These are phyloP conservation scores for Puccinia polysora DNA, from an alignment of 1,284 basidiomycete genomes.

Conservation along the genomic window DNA sequence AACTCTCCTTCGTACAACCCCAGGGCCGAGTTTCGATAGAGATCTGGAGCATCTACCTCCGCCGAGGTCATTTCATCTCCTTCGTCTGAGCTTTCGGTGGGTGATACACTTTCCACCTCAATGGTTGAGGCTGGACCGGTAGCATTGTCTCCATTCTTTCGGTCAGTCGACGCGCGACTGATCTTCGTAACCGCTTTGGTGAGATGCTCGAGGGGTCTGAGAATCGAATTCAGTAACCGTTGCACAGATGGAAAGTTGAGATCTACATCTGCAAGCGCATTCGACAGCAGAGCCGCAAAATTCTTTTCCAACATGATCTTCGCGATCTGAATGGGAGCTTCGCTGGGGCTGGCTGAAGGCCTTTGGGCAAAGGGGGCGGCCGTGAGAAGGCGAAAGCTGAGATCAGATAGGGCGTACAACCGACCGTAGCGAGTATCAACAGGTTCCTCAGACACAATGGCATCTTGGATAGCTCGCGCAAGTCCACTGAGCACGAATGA, in stretches of 20 bases:
- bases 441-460: slow-evolving; percentile 61
- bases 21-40: slow-evolving; percentile 92
- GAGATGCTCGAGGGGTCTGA: slow-evolving; percentile 85
- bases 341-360: slow-evolving; percentile 56
- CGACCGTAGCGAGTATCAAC: slow-evolving; percentile 79
- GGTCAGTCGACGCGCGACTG: slow-evolving; percentile 69
- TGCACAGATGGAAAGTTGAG: slow-evolving; percentile 91
- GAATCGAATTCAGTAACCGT: slow-evolving; percentile 73
- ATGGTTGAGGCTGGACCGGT: slow-evolving; percentile 52
- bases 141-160: slow-evolving; percentile 57
- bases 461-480: slow-evolving; percentile 79
- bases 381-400: slow-evolving; percentile 80
- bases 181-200: slow-evolving; percentile 96
- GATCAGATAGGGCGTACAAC: slow-evolving; percentile 76
- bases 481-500: slow-evolving; percentile 86
- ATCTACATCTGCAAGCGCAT: slow-evolving; percentile 84
- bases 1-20: slow-evolving; percentile 70
- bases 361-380: slow-evolving; percentile 64
- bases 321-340: slow-evolving; percentile 83
- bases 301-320: slow-evolving; percentile 99
- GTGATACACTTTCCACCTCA: slow-evolving; percentile 58
- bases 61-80: slow-evolving; percentile 49
- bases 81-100: slow-evolving; percentile 46
- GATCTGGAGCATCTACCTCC: slow-evolving; percentile 77
- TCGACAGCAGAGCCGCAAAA: slow-evolving; percentile 83